phyloP scores from a whole-genome alignment of 495 filamentous ascomycete genomes.

The Hypoxylon perforatum region DNA sequence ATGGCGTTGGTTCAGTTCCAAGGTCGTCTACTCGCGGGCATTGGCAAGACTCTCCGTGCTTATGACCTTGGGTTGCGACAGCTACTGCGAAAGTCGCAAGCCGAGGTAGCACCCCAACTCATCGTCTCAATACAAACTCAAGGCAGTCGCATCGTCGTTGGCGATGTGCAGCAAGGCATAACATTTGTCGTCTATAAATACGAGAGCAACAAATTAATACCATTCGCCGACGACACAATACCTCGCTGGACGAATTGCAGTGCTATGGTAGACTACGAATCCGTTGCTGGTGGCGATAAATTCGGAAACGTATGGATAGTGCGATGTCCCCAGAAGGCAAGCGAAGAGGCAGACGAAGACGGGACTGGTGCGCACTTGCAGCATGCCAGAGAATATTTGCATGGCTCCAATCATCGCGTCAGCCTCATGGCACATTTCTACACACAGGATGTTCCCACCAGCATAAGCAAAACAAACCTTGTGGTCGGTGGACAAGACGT shows the following conservation, averaged over 20 bases:
- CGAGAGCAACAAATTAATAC: constrained; percentile 87
- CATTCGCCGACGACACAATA: constrained; percentile 90
- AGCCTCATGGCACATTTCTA: constrained; percentile 88
- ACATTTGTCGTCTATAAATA: constrained; percentile 95
- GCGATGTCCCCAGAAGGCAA: constrained; percentile 85
- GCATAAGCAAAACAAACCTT: constrained; percentile 86
- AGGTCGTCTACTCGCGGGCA: constrained; percentile 84
- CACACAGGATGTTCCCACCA: constrained; percentile 90
- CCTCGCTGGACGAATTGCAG: constrained; percentile 88
- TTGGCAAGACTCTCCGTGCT: constrained; percentile 83
- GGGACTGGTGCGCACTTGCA: constrained; percentile 88
- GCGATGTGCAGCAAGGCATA: constrained; percentile 90
- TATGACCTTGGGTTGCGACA: constrained; percentile 93
- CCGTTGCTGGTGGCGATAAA: constrained; percentile 93
- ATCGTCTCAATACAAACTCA: constrained; percentile 91
- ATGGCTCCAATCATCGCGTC: constrained; percentile 86
- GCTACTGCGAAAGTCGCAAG: constrained; percentile 90
- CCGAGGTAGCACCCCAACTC: constrained; percentile 78
- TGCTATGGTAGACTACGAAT: constrained; percentile 97
- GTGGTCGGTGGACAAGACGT: constrained; percentile 93
- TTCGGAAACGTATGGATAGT: constrained; percentile 97
- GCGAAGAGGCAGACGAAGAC: constrained; percentile 91
- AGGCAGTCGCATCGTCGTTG: constrained; percentile 89
- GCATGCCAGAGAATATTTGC: constrained; percentile 87
- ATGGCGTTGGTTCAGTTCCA: constrained; percentile 92